Conservation (phyloP, 2,329 filamentous ascomycete species). For the Lomentospora prolificans region DNA sequence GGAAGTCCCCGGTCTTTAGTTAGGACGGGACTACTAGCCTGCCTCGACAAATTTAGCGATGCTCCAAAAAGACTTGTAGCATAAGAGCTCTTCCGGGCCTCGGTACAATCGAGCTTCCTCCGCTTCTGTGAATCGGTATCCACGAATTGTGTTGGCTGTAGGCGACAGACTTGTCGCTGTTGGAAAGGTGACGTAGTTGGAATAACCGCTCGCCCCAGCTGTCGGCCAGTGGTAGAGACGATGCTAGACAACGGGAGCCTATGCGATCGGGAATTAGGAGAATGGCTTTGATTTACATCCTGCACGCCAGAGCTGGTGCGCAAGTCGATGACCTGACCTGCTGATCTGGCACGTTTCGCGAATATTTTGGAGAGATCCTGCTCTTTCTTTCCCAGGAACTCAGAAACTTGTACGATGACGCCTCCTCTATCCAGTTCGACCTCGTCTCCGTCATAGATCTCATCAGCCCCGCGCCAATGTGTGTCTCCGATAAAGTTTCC, state of each 20-base stretch:
- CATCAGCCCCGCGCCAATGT: constrained; percentile 62
- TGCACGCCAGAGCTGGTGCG: neutral
- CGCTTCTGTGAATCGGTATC: neutral
- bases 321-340: constrained; percentile 11
- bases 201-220: constrained; percentile 40
- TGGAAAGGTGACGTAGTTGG: constrained; percentile 58
- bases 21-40: neutral
- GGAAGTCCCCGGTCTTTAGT: neutral
- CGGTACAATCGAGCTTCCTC: constrained; percentile 14
- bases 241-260: constrained; percentile 28
- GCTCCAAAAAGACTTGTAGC: constrained; percentile 41
- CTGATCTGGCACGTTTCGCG: constrained; percentile 41
- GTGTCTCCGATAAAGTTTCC: constrained; percentile 76
- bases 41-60: constrained; percentile 20
- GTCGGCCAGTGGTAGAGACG: constrained; percentile 46
- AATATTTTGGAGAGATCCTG: constrained; percentile 71
- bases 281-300: neutral
- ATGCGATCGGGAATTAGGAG: neutral
- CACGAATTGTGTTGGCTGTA: neutral
- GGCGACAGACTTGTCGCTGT: constrained; percentile 28
- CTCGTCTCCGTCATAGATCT: constrained; percentile 75
- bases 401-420: constrained; percentile 70
- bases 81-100: constrained; percentile 34
- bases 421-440: constrained; percentile 65
- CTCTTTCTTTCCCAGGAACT: constrained; percentile 60